Evolutionary conservation across 371 early-diverging fungal genomes (phyloP).

Genomic region (Choanephora cucurbitarum): DNA sequence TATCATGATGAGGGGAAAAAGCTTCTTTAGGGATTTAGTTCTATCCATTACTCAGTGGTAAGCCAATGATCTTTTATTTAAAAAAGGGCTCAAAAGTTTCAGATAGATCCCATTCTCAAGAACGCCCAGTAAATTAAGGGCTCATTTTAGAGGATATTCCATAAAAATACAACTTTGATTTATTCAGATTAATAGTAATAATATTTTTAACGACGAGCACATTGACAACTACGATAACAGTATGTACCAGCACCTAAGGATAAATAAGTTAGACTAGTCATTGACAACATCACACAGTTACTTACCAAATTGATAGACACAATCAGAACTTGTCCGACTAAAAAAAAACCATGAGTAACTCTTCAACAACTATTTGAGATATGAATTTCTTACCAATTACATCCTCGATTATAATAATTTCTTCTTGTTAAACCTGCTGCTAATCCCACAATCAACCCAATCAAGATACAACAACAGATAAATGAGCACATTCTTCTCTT

Average conservation of each 20-base stretch:
- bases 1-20: too few species aligned
- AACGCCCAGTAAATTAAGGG: too few species aligned
- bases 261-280: too few species aligned
- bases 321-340: slow-evolving; percentile 26
- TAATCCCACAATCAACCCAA: slow-evolving; percentile 34
- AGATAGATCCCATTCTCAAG: too few species aligned
- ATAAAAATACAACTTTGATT: not conserved
- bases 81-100: too few species aligned
- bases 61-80: too few species aligned
- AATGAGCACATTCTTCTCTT: slow-evolving; percentile 31
- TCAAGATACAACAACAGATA: slow-evolving; percentile 35
- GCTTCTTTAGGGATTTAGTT: too few species aligned
- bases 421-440: slow-evolving; percentile 33
- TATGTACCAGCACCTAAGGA: slow-evolving; percentile 15
- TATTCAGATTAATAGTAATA: not conserved
- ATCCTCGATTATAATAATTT: slow-evolving; percentile 8
- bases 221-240: slow-evolving; percentile 20
- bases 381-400: slow-evolving; percentile 37
- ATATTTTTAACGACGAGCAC: slow-evolving; percentile 21
- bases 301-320: slow-evolving; percentile 14
- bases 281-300: too few species aligned
- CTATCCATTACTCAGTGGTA: too few species aligned
- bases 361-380: too few species aligned
- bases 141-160: too few species aligned
- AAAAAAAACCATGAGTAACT: not conserved